Evolutionary conservation across 768 basidiomycete genomes (phyloP), one percentile per base, ranked within the genome.

Genomic region (Tricholoma bakamatsutake): DNA sequence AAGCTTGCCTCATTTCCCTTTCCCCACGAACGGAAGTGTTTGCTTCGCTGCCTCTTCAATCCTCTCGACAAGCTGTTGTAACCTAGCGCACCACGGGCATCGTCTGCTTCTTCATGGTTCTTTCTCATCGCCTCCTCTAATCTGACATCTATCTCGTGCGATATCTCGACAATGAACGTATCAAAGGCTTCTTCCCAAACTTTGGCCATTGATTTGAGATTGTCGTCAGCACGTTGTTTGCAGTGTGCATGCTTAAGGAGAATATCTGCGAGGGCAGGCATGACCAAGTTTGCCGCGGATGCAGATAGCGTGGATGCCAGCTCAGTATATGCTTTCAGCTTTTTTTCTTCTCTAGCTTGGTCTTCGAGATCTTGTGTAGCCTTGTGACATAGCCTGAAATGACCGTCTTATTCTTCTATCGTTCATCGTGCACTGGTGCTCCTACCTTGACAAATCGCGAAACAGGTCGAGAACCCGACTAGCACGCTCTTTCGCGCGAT

Each of bases 121-220:
- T 61, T 59, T 54, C 65, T 52, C 53, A 80, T 59, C 3, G 74
- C 74, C 9, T 59, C 57, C 54, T 67, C 67, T 17, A 75, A 59
- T 53, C 61, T 61, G 11, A 52, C 54, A 55, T 75, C 71, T 54
- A 81, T 67, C 35, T 61, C 66, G 58, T 66, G 67, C 60, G 66
- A 72, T 43, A 80, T 73, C 33, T 80, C 77, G 15, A 63, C 63
- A 17, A 72, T 66, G 52, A 81, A 68, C 18, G 68, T 52, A 35
- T 75, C 68, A 50, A 82, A 76, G n/a, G 75, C 66, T 34, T 75
- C 67, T 55, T 69, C 71, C 81, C 82, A 83, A 40, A 80, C 61
- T 27, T 63, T 58, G 51, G 72, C 74, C n/a, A 80, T 72, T 12
- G 71, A 72, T 45, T 66, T 63, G 37, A 71, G 64, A 51, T 68